Evolutionary conservation across 768 basidiomycete species (phyloP).

Genomic region (Mrakia frigida): DNA sequence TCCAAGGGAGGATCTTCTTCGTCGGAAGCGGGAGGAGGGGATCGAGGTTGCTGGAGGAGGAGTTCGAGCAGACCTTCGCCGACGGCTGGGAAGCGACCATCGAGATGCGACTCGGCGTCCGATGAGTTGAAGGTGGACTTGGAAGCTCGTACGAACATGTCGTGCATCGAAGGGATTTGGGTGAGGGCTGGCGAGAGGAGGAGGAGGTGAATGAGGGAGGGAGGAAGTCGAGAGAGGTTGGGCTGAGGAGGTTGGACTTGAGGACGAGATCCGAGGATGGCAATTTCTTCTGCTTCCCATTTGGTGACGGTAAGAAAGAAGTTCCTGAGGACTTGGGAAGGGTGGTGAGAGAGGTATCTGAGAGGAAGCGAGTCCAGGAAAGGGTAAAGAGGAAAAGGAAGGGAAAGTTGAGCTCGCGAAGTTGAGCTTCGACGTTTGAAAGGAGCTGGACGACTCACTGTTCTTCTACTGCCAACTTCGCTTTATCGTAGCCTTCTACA

Average conservation of each 20-base stretch:
- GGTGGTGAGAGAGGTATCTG: constrained; percentile 12
- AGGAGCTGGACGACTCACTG: constrained; percentile 56
- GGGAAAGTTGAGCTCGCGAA: background rate
- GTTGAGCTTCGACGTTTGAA: background rate
- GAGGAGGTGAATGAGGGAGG: constrained; percentile 38
- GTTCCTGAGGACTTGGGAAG: background rate
- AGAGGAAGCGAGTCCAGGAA: background rate
- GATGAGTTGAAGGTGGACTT: background rate
- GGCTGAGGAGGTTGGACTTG: constrained; percentile 53
- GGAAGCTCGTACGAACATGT: constrained; percentile 25
- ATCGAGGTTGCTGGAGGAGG: constrained; percentile 12
- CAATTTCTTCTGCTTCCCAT: constrained; percentile 37
- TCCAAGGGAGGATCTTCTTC: background rate
- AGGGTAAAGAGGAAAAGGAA: background rate
- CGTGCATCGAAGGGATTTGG: constrained; percentile 21
- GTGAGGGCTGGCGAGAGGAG: constrained; percentile 36
- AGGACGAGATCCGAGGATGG: constrained; percentile 62
- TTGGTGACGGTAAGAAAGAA: constrained; percentile 14
- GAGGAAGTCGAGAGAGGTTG: constrained; percentile 28
- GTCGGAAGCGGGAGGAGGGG: background rate
- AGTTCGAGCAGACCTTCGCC: constrained; percentile 33
- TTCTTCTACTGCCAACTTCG: constrained; percentile 58
- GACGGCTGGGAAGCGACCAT: constrained; percentile 29
- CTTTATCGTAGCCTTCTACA: constrained; percentile 60
- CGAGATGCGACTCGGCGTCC: constrained; percentile 7